Evolutionary conservation across 257 asterid species (phyloP), one percentile per base, ranked within the genome.

Genomic region (Capsicum rhomboideum): DNA sequence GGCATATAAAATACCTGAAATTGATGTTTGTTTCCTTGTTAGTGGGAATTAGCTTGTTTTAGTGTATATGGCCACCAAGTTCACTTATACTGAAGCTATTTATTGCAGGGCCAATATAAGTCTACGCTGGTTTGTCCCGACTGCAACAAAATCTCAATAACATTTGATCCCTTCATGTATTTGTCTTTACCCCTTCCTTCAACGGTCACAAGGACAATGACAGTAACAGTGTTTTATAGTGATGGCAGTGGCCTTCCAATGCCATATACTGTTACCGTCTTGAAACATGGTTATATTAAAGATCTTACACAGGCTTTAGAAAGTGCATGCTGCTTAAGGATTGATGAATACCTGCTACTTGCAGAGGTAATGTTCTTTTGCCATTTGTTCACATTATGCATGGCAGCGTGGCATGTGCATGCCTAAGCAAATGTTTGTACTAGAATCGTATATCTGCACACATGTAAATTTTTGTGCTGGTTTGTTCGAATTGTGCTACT

Each of bases 141-240:
- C 78, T 97, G 98, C 89, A 82, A 85, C 86, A 94, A 97, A 90
- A 91, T 97, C 82, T 97, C 99, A 1, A 95, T 97, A 77, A 93
- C 98, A 44, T 97, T 94, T 86, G 99, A 97, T 87, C 98, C 99
- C 77, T 97, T 95, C 93, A 95, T 97, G 99, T 95, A 94, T 88
- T 88, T 97, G 87, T 92, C 99, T 9, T 83, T 97, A 90, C 99
- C 99, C 37, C 98, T 97, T 81, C 98, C 99, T 69, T 92, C 99
- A 87, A 93, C 95, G 34, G 98, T 93, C 83, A 94, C 96, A 82
- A 87, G 97, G 85, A 86, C 90, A 50, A 90, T 94, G 94, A 97
- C 97, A 16, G 87, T 93, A 78, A 92, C 99, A 6, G 93, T 97
- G 85, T 90, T 95, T 85, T 91, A 90, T 84, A 98, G 97, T 81